Evolutionary conservation across 495 filamentous ascomycete species (phyloP), one percentile per base, ranked within the genome.

Genomic region (Annulohypoxylon bovei): DNA sequence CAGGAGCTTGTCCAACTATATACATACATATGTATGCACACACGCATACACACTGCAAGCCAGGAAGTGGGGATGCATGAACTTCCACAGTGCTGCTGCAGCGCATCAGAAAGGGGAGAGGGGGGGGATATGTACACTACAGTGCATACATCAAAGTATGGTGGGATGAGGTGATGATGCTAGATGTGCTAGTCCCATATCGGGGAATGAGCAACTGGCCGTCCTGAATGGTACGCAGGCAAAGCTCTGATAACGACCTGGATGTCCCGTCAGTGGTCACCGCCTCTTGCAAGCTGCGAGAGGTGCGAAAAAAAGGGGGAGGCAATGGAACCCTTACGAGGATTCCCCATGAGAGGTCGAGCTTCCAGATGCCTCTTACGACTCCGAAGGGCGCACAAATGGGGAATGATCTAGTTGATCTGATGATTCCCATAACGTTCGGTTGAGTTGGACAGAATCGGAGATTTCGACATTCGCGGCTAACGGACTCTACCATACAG

Each of bases 381-480:
- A 72, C 54, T 72, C 47, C 64, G 69, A 60, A 40, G 56, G 46
- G 52, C 40, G 46, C 33, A 59, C 52, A 20, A 40, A 54, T 62
- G 56, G 52, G 52, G 64, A 49, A 52, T 52, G 63, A 62, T 46
- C 57, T 35, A 71, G 55, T 63, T 67, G 63, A 67, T 67, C 64
- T 67, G 69, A 72, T 66, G 69, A 72, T 72, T 52, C 33, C 46
- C 44, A 62, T 40, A 58, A 65, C 62, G 32, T 62, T 71, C 53
- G 54, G 57, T 58, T 14, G 49, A 53, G 16, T 59, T n/a, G n/a
- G 18, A 64, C 52, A 58, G 46, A 56, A 72, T 68, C 70, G 70
- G 70, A 64, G 70, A 72, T 72, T 72, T 72, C 65, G 60, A 72
- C 70, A 72, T 68, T 68, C 70, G 70, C 70, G 70, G 70, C 70